Conservation (phyloP, 106 monocot genomes). For the Xerophyta viscosa region DNA sequence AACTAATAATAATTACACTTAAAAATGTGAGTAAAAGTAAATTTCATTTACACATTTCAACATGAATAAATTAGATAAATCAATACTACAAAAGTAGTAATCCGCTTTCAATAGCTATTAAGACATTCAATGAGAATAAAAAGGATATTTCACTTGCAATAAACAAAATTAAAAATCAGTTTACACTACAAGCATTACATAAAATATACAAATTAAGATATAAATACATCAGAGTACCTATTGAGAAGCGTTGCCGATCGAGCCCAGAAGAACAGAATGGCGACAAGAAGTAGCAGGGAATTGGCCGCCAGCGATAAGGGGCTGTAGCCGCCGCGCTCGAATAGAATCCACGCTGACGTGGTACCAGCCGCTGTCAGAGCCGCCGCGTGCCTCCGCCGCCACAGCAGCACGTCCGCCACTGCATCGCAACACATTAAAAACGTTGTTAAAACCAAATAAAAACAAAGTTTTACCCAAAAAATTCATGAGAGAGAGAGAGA, state of each 20-base stretch:
- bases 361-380: conserved; percentile 10
- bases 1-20: too few species aligned
- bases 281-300: conserved; percentile 63
- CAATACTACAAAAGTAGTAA: too few species aligned
- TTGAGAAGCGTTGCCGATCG: conserved; percentile 81
- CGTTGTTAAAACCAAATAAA: background rate
- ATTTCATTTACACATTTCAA: too few species aligned
- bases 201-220: too few species aligned
- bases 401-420: conserved; percentile 69
- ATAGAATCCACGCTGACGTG: conserved; percentile 55
- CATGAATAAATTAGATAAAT: too few species aligned
- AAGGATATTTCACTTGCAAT: too few species aligned
- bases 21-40: too few species aligned
- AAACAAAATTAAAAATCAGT: too few species aligned
- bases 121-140: too few species aligned
- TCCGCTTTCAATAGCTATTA: too few species aligned
- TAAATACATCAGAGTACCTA: conserved; percentile 28
- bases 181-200: too few species aligned
- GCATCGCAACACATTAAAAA: too few species aligned
- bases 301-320: conserved; percentile 59
- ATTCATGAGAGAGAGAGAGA: background rate
- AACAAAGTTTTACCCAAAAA: conserved; percentile 6
- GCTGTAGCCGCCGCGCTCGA: conserved; percentile 63
- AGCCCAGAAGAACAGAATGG: conserved; percentile 95
- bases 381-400: conserved; percentile 32